Evolutionary conservation across 2,329 filamentous ascomycete species (phyloP).

Genomic region (Talaromyces marneffei): DNA sequence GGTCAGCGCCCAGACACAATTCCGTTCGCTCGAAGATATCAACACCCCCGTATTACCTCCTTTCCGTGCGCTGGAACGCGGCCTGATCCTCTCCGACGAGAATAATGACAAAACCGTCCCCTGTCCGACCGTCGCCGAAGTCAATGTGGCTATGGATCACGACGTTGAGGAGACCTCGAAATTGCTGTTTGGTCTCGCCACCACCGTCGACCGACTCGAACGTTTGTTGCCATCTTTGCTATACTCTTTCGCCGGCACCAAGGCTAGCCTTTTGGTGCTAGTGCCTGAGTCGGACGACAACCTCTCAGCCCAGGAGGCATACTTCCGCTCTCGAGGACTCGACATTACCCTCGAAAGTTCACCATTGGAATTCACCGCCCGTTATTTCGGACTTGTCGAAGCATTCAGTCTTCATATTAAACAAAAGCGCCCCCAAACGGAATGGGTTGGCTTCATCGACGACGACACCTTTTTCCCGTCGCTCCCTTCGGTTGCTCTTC

Average conservation of each 20-base stretch:
- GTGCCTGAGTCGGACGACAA: slow-evolving; percentile 38
- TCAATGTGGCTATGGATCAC: slow-evolving; percentile 36
- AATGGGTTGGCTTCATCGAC: slow-evolving; percentile 40
- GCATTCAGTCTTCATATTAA: slow-evolving; percentile 36
- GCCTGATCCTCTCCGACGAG: slow-evolving; percentile 31
- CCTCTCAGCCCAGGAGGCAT: slow-evolving; percentile 34
- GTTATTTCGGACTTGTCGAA: slow-evolving; percentile 40
- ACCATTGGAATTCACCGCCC: slow-evolving; percentile 38
- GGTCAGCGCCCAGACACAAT: slow-evolving; percentile 32
- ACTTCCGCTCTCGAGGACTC: slow-evolving; percentile 39
- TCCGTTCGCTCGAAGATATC: slow-evolving; percentile 35
- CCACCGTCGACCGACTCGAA: slow-evolving; percentile 39
- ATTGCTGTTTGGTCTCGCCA: slow-evolving; percentile 39
- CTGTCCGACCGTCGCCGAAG: slow-evolving; percentile 36
- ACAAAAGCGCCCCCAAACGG: slow-evolving; percentile 35
- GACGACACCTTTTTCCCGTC: slow-evolving; percentile 42
- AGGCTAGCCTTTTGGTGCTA: slow-evolving; percentile 37
- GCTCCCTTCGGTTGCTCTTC: slow-evolving; percentile 31
- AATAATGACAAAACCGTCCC: slow-evolving; percentile 29
- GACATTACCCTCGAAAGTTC: slow-evolving; percentile 37
- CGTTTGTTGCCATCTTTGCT: slow-evolving; percentile 36
- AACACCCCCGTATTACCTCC: slow-evolving; percentile 34
- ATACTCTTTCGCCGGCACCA: slow-evolving; percentile 39
- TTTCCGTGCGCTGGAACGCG: slow-evolving; percentile 35
- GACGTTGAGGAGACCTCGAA: slow-evolving; percentile 37